Conservation (phyloP, 176 grass and related monocot genomes). For the Coix lacrymajobi region DNA sequence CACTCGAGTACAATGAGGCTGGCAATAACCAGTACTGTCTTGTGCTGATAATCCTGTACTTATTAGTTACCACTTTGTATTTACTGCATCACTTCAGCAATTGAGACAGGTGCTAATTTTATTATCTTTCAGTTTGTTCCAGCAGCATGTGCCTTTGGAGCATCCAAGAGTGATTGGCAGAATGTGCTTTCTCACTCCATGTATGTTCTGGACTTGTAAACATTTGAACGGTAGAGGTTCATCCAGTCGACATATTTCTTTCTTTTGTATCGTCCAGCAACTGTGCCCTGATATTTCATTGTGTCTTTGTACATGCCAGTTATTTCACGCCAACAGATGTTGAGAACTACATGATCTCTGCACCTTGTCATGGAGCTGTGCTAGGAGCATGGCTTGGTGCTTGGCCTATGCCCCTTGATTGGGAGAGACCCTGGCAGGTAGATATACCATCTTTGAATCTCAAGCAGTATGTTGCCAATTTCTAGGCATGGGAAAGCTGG, state of each 20-base stretch:
- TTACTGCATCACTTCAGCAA: background rate
- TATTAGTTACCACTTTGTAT: background rate
- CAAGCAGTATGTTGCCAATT: background rate
- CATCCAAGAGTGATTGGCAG: constrained; percentile 74
- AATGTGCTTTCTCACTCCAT: constrained; percentile 57
- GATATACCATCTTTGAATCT: background rate
- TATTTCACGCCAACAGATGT: constrained; percentile 45
- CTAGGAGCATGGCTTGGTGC: constrained; percentile 90
- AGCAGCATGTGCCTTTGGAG: constrained; percentile 74
- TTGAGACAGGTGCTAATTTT: background rate
- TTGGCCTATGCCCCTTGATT: constrained; percentile 98
- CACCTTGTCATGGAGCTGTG: constrained; percentile 79
- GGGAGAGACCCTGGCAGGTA: constrained; percentile 97
- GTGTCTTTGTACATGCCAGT: constrained; percentile 22
- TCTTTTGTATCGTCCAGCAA: background rate
- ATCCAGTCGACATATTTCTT: background rate
- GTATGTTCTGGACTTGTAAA: constrained; percentile 38
- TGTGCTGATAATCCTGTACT: background rate
- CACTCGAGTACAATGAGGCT: background rate
- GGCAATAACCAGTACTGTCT: background rate
- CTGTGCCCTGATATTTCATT: background rate
- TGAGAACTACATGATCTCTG: constrained; percentile 65
- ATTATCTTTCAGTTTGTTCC: constrained; percentile 72
- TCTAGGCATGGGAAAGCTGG: background rate
- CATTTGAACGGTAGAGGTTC: background rate